Evolutionary conservation across 78 protist species (phyloP).

Genomic region (Acrasis kona): DNA sequence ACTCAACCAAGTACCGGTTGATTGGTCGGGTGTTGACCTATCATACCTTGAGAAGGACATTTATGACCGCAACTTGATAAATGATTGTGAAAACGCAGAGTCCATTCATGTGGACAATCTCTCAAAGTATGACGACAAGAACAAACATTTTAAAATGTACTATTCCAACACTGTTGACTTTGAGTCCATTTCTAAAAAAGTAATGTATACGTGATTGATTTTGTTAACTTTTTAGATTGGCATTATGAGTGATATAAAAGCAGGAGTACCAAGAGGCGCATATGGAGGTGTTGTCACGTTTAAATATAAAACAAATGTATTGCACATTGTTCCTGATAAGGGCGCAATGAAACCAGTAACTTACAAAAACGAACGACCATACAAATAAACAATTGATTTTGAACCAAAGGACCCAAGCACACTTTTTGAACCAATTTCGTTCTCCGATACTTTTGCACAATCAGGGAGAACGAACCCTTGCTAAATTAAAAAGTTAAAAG

Average conservation of each 20-base stretch:
- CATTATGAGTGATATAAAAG: constrained; percentile 58
- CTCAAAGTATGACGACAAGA: not conserved
- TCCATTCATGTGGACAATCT: not conserved
- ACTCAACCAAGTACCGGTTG: constrained; percentile 4
- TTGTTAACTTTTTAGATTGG: constrained; percentile 3
- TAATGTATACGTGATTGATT: not conserved
- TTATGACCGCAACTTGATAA: constrained; percentile 15
- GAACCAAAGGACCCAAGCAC: too few species aligned
- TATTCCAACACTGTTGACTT: not conserved
- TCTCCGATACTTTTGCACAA: too few species aligned
- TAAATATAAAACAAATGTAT: not conserved
- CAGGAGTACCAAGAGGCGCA: constrained; percentile 61
- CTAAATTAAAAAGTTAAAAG: too few species aligned
- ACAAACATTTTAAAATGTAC: not conserved
- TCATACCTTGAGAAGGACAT: constrained; percentile 6
- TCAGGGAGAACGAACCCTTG: too few species aligned
- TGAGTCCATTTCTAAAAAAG: constrained; percentile 4
- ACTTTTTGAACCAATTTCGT: too few species aligned
- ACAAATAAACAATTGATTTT: too few species aligned
- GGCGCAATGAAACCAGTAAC: too few species aligned
- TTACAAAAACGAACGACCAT: too few species aligned
- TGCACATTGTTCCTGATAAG: constrained; percentile 16
- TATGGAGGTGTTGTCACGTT: constrained; percentile 59
- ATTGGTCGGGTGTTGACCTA: not conserved
- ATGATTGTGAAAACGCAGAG: not conserved